A percentile compares a stretch with the other conserved stretches of the same genome.
These are phyloP conservation scores for Casuarina cunninghamiana DNA, from an alignment of 306 rosid species.

Conservation along the genomic window DNA sequence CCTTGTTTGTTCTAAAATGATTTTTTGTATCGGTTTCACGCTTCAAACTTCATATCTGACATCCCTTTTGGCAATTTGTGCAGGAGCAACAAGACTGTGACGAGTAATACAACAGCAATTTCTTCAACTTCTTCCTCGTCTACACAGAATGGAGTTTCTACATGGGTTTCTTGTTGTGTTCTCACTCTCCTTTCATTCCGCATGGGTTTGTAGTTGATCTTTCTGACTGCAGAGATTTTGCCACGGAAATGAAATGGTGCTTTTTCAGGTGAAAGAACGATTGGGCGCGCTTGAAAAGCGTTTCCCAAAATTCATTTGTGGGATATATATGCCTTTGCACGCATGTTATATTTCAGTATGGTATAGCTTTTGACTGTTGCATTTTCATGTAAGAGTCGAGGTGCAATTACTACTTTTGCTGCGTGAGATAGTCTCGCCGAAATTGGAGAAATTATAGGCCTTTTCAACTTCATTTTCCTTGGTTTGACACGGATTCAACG, in stretches of 20 bases:
- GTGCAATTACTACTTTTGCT: no score
- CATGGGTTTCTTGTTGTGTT: slow-evolving; percentile 39
- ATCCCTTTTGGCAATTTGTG: slow-evolving; percentile 19
- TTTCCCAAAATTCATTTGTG: slow-evolving; percentile 30
- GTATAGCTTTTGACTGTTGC: no score
- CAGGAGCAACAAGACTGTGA: slow-evolving; percentile 69
- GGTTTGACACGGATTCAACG: no score
- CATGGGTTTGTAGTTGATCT: neutral
- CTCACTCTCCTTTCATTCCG: slow-evolving; percentile 24
- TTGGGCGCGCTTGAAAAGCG: slow-evolving; percentile 8
- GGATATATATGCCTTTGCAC: slow-evolving; percentile 21
- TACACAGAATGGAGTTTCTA: slow-evolving; percentile 25
- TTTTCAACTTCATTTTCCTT: no score
- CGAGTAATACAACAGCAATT: slow-evolving; percentile 68
- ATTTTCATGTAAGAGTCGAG: no score
- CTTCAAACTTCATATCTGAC: slow-evolving; percentile 8
- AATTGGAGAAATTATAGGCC: no score
- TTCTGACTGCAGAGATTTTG: slow-evolving; percentile 38
- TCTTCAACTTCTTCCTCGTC: slow-evolving; percentile 65
- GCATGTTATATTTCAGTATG: slow-evolving; percentile 10
- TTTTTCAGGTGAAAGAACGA: slow-evolving; percentile 17
- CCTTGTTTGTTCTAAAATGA: neutral
- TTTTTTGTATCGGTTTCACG: neutral
- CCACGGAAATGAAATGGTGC: slow-evolving; percentile 30
- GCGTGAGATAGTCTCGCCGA: no score